Conservation (phyloP, 345 rosid genomes). For the Populus nigra region DNA sequence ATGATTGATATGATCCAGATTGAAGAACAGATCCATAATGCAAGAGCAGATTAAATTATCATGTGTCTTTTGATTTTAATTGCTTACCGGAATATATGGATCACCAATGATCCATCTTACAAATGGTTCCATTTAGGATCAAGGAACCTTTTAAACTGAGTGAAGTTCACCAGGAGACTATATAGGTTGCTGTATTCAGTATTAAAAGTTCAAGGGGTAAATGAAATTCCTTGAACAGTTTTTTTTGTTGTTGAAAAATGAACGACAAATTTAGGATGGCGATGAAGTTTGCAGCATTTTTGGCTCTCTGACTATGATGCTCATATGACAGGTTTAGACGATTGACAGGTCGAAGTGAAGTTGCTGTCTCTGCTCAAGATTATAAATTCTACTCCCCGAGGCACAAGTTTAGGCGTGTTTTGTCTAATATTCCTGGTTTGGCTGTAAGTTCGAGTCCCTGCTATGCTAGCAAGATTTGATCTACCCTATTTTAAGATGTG, state of each 20-base stretch:
- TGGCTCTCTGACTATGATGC: slow-evolving; percentile 16
- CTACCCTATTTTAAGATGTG: not conserved
- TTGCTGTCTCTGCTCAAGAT: slow-evolving; percentile 65
- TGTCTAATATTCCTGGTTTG: slow-evolving; percentile 53
- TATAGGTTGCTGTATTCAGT: not conserved
- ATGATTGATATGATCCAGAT: not conserved
- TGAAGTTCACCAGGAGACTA: not conserved
- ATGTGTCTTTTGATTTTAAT: too few relatives aligned
- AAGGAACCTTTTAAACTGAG: too few relatives aligned
- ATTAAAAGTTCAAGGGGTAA: not conserved
- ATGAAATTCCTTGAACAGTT: too few relatives aligned
- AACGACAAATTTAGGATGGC: too few relatives aligned
- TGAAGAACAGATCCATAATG: not conserved
- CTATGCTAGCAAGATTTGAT: slow-evolving; percentile 5
- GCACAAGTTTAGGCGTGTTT: slow-evolving; percentile 71
- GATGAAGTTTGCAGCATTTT: not conserved
- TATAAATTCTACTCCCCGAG: slow-evolving; percentile 89
- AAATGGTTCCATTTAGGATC: too few relatives aligned
- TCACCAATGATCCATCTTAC: too few relatives aligned
- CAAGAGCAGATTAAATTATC: not conserved
- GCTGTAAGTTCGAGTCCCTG: slow-evolving; percentile 47
- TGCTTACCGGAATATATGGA: too few relatives aligned
- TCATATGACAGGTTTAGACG: slow-evolving; percentile 65
- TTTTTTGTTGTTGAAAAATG: too few relatives aligned
- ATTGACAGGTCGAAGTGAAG: slow-evolving; percentile 79